Evolutionary conservation across 1,139 yeast genomes (phyloP).

Genomic region (Suhomyces coccinellae): DNA sequence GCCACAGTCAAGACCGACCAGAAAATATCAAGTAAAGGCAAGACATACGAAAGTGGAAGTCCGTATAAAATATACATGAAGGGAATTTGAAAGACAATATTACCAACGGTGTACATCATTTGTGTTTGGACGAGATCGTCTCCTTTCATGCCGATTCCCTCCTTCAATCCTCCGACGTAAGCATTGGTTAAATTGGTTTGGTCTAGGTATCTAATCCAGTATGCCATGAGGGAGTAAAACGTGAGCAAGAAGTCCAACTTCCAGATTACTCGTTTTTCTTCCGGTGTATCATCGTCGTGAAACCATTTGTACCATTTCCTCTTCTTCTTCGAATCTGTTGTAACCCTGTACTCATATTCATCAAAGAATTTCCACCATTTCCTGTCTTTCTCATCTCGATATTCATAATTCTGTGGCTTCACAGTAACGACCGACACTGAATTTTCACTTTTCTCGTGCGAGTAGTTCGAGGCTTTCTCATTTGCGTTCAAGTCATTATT

Average conservation of each 20-base stretch:
- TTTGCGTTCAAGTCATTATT: neutral
- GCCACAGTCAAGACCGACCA: constrained; percentile 69
- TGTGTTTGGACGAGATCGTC: constrained; percentile 63
- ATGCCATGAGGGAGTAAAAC: constrained; percentile 58
- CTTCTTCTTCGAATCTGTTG: constrained; percentile 29
- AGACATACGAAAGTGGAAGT: constrained; percentile 42
- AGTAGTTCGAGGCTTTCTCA: neutral
- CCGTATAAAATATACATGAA: constrained; percentile 32
- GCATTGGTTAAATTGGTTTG: constrained; percentile 61
- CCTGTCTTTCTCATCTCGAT: constrained; percentile 59
- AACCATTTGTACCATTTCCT: constrained; percentile 65
- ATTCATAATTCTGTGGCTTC: constrained; percentile 29
- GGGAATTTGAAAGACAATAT: constrained; percentile 54
- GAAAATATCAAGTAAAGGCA: constrained; percentile 56
- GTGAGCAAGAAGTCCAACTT: constrained; percentile 64
- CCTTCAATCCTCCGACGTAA: constrained; percentile 63
- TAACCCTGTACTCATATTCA: constrained; percentile 58
- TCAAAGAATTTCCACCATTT: constrained; percentile 64
- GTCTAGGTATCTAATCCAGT: constrained; percentile 71
- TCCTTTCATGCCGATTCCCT: constrained; percentile 59
- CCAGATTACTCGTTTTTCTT: constrained; percentile 53
- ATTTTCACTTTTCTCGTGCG: neutral
- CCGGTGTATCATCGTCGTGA: constrained; percentile 52
- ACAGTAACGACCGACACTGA: neutral
- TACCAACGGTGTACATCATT: constrained; percentile 56